Evolutionary conservation across 75 land plant genomes (phyloP).

Genomic region (Pinus taeda): DNA sequence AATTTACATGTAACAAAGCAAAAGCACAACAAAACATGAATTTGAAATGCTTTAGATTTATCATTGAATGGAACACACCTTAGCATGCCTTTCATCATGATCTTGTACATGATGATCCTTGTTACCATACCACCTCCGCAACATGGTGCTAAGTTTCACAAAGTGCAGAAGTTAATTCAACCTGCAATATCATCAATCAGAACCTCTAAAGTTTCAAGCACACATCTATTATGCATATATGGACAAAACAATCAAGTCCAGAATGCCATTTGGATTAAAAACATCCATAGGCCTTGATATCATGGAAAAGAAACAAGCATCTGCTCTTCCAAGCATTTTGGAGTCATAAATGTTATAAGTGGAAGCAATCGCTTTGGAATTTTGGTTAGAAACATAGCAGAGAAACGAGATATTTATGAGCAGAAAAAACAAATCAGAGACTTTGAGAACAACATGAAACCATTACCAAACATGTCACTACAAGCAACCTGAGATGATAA

Average conservation of each 20-base stretch:
- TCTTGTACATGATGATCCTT: conserved; percentile 1
- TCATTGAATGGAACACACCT: not conserved
- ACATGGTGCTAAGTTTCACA: not conserved
- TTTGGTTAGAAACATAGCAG: too few relatives aligned
- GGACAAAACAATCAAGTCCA: too few relatives aligned
- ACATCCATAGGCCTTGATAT: not conserved
- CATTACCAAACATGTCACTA: too few relatives aligned
- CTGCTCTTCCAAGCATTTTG: not conserved
- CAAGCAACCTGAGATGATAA: too few relatives aligned
- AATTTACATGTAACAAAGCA: not conserved
- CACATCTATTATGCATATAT: too few relatives aligned
- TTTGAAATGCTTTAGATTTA: not conserved
- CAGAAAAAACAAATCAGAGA: too few relatives aligned
- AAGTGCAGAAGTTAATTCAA: not conserved
- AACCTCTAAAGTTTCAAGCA: too few relatives aligned
- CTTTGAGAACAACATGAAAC: too few relatives aligned
- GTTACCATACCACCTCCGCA: conserved; percentile 3
- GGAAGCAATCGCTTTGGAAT: too few relatives aligned
- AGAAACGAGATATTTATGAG: too few relatives aligned
- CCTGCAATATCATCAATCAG: not conserved
- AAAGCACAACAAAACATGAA: not conserved
- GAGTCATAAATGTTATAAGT: too few relatives aligned
- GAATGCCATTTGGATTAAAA: not conserved
- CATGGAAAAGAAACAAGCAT: not conserved
- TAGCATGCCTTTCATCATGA: not conserved